Base-by-base conservation (phyloP, 441 rosid genomes). In the Populus tomentosa region DNA sequence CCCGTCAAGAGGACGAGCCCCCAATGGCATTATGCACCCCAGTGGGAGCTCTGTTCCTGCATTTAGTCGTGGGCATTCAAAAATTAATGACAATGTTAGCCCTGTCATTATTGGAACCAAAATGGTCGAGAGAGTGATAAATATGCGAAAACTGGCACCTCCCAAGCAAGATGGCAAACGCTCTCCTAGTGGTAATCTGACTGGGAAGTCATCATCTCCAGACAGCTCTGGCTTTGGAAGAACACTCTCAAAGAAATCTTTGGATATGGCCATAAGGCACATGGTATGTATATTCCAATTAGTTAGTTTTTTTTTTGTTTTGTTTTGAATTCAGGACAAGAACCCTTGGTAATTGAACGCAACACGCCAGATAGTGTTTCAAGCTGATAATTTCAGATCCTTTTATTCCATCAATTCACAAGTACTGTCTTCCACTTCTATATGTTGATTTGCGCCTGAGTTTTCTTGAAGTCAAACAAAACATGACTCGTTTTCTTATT, bases 191-290 rank as follows among this genome's bases (percentile, higher is more conserved):
- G 81, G 91, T 35, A 92, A 89, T 82, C 74, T 85, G 75, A 88
- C 91, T 81, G 97, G 90, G 67, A 95, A 93, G 84, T 90, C 94
- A 71, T 86, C 95, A 16, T 95, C 99, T 11, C 97, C 97, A 46
- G 99, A 96, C 74, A 90, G 97, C 86, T 85, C 85, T 16, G 99
- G 98, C 67, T 96, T 96, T 73, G 99, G 98, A 68, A 88, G 98
- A 85, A 82, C 95, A 5, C 93, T 96, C 73, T 96, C 99, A 32
- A 96, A 94, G 94, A 96, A 96, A 79, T 96, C 99, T 20, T 84
- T 96, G 85, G 99, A 96, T 80, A 96, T 96, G 99, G 99, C 99
- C 30, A 94, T 96, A 74, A 86, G 99, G 77, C 99, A 96, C 79
- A 96, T 96, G 99, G 99, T 94, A 78, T 61, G 92, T 77, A 64